Base-by-base conservation (phyloP, 2,329 filamentous ascomycete species). In the Zasmidium cellare region DNA sequence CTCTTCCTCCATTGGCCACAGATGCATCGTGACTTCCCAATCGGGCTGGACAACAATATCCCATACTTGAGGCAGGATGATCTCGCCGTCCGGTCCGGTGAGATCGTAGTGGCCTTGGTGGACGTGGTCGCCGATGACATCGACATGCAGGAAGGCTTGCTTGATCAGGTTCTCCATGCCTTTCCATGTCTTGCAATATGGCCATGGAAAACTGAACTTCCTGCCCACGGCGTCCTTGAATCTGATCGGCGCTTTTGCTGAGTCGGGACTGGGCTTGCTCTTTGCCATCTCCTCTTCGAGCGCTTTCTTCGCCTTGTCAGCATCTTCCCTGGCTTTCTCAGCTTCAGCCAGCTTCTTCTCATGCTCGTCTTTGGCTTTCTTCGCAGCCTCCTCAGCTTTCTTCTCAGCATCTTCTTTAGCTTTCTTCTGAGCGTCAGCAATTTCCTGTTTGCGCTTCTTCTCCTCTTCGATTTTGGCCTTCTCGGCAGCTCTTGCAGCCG, bases 221-320 rank as follows among this genome's bases (percentile, higher is more conserved):
- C 92, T 84, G 28, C 91, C 90, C 16, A 97, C 86, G 0, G 92
- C 92, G 72, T 97, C 92, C 75, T 96, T 96, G 78, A 96, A 96
- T 65, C 87, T 88, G 72, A 96, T 90, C 2, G 90, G 90, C 46
- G 86, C 80, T 73, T 91, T 89, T 65, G 81, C 80, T 56, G 81
- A 79, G n/a, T 83, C 80, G 1, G 80, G 77, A 69, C 69, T 77
- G 59, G 66, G 81, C 74, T 64, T 78, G 53, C 76, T 77, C 54
- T 78, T 79, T 48, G 74, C 76, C 2, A 74, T 73, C 60, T 79
- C 79, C 51, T 77, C 77, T 59, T 80, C 78, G 6, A 77, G 73
- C 46, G 76, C 78, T 63, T 77, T 76, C 56, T 79, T 79, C 53
- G 76, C 77, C 66, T 77, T 76, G 55, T 80, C 80, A 9, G 79